Conservation (phyloP, 306 rosid genomes). For the Astragalus glycyphyllos region DNA sequence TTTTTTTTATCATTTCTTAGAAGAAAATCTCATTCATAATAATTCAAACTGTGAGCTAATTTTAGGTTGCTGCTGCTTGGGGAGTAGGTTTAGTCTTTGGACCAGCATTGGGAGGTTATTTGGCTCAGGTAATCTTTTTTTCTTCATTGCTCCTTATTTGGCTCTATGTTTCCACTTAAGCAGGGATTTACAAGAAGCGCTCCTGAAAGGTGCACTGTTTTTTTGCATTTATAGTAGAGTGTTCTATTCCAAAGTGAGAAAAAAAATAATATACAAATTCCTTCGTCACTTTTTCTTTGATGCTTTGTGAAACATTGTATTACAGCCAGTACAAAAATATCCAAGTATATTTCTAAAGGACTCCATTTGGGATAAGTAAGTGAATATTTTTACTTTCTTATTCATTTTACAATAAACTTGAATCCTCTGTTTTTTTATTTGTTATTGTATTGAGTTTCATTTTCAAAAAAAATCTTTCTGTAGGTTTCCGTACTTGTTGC, state of each 20-base stretch:
- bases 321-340: slow-evolving; percentile 80
- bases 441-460: slow-evolving; percentile 12
- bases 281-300: slow-evolving; percentile 27
- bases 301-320: slow-evolving; percentile 28
- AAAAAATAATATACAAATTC: not conserved
- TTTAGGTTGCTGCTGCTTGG: slow-evolving; percentile 87
- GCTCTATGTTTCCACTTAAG: too few relatives aligned
- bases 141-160: too few relatives aligned
- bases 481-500: slow-evolving; percentile 58
- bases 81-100: slow-evolving; percentile 81
- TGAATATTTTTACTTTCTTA: not conserved
- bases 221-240: too few relatives aligned
- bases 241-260: not conserved
- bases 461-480: slow-evolving; percentile 22
- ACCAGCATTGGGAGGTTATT: slow-evolving; percentile 90
- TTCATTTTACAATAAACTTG: not conserved
- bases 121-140: slow-evolving; percentile 76
- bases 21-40: not conserved
- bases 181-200: too few relatives aligned
- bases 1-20: slow-evolving; percentile 10
- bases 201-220: too few relatives aligned
- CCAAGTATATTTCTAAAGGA: slow-evolving; percentile 67
- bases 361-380: slow-evolving; percentile 82
- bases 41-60: slow-evolving; percentile 32
- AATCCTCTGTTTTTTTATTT: not conserved